These are phyloP conservation scores for Trichomonas vaginalis DNA, from an alignment of 208 protist species.

Conservation along the genomic window DNA sequence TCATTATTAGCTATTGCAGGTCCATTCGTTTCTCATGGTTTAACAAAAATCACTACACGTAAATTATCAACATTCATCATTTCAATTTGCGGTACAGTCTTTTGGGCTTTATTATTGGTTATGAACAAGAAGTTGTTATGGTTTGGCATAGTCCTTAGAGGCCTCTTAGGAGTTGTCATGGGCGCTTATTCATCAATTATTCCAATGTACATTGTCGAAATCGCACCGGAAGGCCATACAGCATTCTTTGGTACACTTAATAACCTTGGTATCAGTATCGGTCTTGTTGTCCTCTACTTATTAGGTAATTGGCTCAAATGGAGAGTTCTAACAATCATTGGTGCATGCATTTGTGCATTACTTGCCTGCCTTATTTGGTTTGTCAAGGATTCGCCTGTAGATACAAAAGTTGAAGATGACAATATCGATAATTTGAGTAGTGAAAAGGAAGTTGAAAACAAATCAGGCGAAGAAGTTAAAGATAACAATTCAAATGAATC, in stretches of 20 bases:
- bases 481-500: no score
- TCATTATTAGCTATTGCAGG: background rate
- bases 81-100: background rate
- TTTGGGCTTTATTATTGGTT: background rate
- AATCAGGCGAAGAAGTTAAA: no score
- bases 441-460: no score
- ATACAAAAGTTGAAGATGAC: no score
- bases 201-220: constrained; percentile 8
- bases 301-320: background rate
- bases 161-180: background rate
- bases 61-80: background rate
- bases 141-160: background rate
- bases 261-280: background rate
- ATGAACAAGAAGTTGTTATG: background rate
- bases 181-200: background rate
- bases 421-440: no score
- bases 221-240: background rate
- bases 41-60: background rate
- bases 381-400: background rate
- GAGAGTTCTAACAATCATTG: background rate
- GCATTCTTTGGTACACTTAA: background rate
- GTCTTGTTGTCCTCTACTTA: background rate
- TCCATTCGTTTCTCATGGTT: background rate
- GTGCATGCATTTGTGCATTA: background rate
- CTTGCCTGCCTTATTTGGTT: background rate